phyloP scores from a whole-genome alignment of 2,329 filamentous ascomycete species.

The Colletotrichum sp. region DNA sequence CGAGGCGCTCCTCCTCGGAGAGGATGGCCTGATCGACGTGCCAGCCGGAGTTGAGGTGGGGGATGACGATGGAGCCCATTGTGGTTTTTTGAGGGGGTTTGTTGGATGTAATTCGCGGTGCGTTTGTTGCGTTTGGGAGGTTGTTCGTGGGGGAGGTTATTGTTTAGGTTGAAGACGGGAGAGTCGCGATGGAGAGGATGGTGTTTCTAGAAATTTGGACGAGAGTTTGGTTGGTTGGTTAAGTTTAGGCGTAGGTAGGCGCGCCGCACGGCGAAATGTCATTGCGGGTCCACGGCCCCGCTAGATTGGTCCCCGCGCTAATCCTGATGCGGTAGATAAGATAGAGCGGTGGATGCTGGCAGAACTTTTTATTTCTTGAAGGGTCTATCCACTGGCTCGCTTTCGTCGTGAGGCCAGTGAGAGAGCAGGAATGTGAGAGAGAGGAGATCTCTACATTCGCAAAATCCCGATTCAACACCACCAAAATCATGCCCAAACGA shows the following conservation, averaged over 20 bases:
- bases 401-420: background rate
- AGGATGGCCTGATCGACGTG: slow-evolving; percentile 65
- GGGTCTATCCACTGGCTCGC: slow-evolving; percentile 1
- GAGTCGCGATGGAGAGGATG: background rate
- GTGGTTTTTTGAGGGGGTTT: background rate
- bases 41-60: slow-evolving; percentile 91
- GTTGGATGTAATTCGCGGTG: background rate
- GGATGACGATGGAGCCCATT: slow-evolving; percentile 87
- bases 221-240: background rate
- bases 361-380: slow-evolving; percentile 25
- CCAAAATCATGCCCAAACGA: slow-evolving; percentile 49
- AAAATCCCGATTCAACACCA: background rate
- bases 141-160: background rate
- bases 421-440: background rate
- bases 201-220: background rate
- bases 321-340: background rate
- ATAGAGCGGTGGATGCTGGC: slow-evolving; percentile 17
- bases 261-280: slow-evolving; percentile 11
- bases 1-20: slow-evolving; percentile 87
- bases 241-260: background rate
- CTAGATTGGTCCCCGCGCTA: slow-evolving; percentile 18
- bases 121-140: background rate
- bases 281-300: slow-evolving; percentile 8
- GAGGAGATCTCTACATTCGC: background rate
- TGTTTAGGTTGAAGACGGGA: background rate